Base-by-base conservation (phyloP, 306 rosid species). In the Ziziphus jujuba region DNA sequence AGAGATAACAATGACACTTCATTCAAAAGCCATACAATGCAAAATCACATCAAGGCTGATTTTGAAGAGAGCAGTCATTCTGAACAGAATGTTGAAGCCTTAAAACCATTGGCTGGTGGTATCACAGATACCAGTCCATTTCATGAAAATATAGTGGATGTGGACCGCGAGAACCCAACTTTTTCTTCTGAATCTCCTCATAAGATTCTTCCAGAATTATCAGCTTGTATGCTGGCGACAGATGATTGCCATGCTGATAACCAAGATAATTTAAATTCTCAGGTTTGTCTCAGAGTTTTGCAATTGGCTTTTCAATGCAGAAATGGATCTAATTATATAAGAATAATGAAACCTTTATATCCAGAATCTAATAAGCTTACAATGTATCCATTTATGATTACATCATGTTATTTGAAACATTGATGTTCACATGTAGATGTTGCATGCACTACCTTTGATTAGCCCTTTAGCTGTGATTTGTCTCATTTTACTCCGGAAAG, bases 1-100 rank as follows among this genome's bases (percentile, higher is more conserved):
- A 70, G 73, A 58, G 97, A 83, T 75, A 73, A 36, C 73, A 56
- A 73, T 23, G 85, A 64, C 34, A 72, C 59, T 67, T 80, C 81
- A 52, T 68, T 77, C n/a, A 80, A 77, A 69, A 76, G 72, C 16
- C 71, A 65, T 69, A 55, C 79, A 17, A 61, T 69, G 66, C 77
- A 77, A 69, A 77, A 70, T 70, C 82, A 77, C 79, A 63, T 47
- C 61, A 77, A 75, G 53, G 66, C 45, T 65, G 56, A 62, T 48
- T 63, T 58, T 36, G 72, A 74, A 67, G 83, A 75, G 66, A 54
- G 23, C 33, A 68, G 71, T 53, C 76, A 70, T 56, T 52, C 76
- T 43, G 82, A 78, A 73, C 65, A 71, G 66, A 74, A 78, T 60
- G 65, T 68, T 55, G 63, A 70, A 24, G 77, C 59, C 57, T 35